These are phyloP conservation scores for Lepidium sativum DNA, from an alignment of 345 rosid genomes.

Conservation along the genomic window DNA sequence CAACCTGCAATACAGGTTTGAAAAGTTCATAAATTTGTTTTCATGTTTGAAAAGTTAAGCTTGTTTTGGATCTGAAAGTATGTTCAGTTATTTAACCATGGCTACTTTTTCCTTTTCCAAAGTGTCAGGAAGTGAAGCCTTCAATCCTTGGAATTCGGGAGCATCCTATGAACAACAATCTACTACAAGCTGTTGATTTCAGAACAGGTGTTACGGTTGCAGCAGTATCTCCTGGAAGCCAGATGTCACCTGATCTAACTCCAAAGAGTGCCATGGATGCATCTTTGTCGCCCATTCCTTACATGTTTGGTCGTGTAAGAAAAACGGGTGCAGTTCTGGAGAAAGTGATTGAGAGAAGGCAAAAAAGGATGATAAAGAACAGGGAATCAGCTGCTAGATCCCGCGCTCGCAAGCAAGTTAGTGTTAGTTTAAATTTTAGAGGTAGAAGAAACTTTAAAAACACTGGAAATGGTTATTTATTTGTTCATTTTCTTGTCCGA, in stretches of 20 bases:
- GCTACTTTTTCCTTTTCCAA: not conserved
- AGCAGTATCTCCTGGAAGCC: conserved; percentile 62
- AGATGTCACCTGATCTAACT: conserved; percentile 67
- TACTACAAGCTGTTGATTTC: conserved; percentile 39
- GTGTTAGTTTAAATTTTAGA: not conserved
- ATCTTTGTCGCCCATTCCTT: conserved; percentile 75
- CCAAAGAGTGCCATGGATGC: conserved; percentile 72
- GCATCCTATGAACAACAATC: conserved; percentile 38
- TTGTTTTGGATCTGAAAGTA: conserved; percentile 20
- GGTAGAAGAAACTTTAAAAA: not conserved
- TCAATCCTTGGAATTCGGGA: conserved; percentile 50
- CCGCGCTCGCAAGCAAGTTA: conserved; percentile 97
- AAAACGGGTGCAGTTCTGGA: conserved; percentile 60
- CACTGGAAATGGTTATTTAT: not conserved
- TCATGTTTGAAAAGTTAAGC: conserved; percentile 20
- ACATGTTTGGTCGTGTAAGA: conserved; percentile 66
- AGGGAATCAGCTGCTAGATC: conserved; percentile 99
- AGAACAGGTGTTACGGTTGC: conserved; percentile 42
- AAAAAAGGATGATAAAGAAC: conserved; percentile 95
- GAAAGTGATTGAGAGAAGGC: conserved; percentile 97
- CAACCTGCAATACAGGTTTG: conserved; percentile 18
- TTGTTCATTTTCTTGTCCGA: conserved; percentile 10
- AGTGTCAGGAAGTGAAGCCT: conserved; percentile 51
- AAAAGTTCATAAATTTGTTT: not conserved
- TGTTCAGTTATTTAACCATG: not conserved